Evolutionary conservation across 2,329 filamentous ascomycete genomes (phyloP).

Genomic region (Beauveria pseudobassiana): DNA sequence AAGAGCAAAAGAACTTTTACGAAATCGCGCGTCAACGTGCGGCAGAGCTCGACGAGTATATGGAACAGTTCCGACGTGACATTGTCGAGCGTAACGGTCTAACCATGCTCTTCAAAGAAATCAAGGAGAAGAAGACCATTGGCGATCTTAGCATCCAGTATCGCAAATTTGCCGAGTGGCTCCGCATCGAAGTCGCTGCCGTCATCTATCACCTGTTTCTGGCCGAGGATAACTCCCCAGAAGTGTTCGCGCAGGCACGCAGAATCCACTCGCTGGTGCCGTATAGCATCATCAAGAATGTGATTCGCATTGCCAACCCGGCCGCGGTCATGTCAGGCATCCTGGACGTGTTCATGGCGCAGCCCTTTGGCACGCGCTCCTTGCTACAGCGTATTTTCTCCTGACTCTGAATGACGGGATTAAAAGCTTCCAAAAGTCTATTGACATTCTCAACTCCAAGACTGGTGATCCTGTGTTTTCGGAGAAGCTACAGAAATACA

Average conservation of each 20-base stretch:
- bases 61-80: slow-evolving; percentile 78
- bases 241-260: slow-evolving; percentile 89
- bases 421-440: slow-evolving; percentile 74
- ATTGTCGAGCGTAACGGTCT: slow-evolving; percentile 71
- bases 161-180: slow-evolving; percentile 96
- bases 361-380: slow-evolving; percentile 85
- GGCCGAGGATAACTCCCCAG: slow-evolving; percentile 95
- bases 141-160: slow-evolving; percentile 88
- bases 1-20: slow-evolving; percentile 91
- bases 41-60: slow-evolving; percentile 90
- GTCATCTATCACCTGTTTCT: slow-evolving; percentile 96
- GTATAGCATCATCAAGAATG: slow-evolving; percentile 89
- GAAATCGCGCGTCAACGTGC: slow-evolving; percentile 88
- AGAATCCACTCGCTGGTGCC: slow-evolving; percentile 92
- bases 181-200: slow-evolving; percentile 92
- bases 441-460: slow-evolving; percentile 68
- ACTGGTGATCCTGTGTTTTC: slow-evolving; percentile 76
- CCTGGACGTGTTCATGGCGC: slow-evolving; percentile 89
- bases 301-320: slow-evolving; percentile 92
- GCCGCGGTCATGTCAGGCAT: slow-evolving; percentile 95
- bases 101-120: slow-evolving; percentile 86
- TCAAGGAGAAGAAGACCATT: slow-evolving; percentile 82
- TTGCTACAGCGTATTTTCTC: slow-evolving; percentile 93
- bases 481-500: slow-evolving; percentile 74
- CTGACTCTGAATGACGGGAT: slow-evolving; percentile 89